Evolutionary conservation across 2,329 filamentous ascomycete species (phyloP).

Genomic region (Sphaerulina vaccinii): DNA sequence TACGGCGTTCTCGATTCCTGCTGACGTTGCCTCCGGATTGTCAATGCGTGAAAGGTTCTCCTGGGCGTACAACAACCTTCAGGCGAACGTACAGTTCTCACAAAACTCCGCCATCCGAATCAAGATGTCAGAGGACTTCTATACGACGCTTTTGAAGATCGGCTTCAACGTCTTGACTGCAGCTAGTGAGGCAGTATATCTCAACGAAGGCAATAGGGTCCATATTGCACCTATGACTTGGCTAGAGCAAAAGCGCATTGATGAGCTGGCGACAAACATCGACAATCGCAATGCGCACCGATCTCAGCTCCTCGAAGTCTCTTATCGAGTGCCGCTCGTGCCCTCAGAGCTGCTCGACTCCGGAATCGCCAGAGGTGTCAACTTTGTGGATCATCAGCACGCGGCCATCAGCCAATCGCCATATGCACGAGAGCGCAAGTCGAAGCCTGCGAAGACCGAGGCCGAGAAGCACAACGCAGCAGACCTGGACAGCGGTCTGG

Average conservation of each 20-base stretch:
- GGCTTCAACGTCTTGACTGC: constrained; percentile 88
- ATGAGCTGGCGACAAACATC: constrained; percentile 64
- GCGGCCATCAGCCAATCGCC: constrained; percentile 44
- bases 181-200: constrained; percentile 90
- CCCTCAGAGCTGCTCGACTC: constrained; percentile 46
- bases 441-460: constrained; percentile 27
- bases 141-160: constrained; percentile 80
- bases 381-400: constrained; percentile 36
- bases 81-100: constrained; percentile 82
- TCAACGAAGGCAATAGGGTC: constrained; percentile 82
- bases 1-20: constrained; percentile 67
- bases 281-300: constrained; percentile 39
- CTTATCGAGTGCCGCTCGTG: too few species aligned
- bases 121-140: constrained; percentile 89
- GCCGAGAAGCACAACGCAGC: constrained; percentile 27
- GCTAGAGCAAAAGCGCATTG: constrained; percentile 82
- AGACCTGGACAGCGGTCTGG: constrained; percentile 63
- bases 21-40: constrained; percentile 45
- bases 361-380: constrained; percentile 40
- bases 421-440: constrained; percentile 68
- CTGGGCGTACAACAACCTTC: constrained; percentile 81
- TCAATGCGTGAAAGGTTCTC: constrained; percentile 61
- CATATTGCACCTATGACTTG: constrained; percentile 76
- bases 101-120: constrained; percentile 65
- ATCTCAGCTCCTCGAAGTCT: too few species aligned